phyloP scores from a whole-genome alignment of 306 rosid genomes.

The Hippophae rhamnoides region DNA sequence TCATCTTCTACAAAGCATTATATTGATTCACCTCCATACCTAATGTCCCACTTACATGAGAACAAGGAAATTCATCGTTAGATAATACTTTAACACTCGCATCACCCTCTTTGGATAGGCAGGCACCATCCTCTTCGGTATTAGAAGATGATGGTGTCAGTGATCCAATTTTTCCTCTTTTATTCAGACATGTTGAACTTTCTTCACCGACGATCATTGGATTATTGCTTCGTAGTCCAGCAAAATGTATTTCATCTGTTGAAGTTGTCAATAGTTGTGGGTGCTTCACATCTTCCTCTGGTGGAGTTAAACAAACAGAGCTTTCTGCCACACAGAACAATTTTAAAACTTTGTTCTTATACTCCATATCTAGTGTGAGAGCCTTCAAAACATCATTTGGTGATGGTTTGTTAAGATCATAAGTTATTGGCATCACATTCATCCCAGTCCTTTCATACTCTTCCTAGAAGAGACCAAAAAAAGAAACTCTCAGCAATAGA shows the following conservation, averaged over 20 bases:
- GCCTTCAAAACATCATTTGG: slow-evolving; percentile 59
- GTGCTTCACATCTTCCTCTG: slow-evolving; percentile 35
- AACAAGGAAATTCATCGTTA: slow-evolving; percentile 34
- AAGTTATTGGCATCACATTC: slow-evolving; percentile 32
- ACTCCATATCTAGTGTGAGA: slow-evolving; percentile 47
- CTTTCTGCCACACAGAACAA: slow-evolving; percentile 35
- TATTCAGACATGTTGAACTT: slow-evolving; percentile 30
- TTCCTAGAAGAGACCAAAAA: slow-evolving; percentile 39
- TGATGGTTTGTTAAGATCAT: slow-evolving; percentile 61
- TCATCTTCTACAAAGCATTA: neutral
- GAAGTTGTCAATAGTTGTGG: slow-evolving; percentile 18
- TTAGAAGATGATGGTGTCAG: slow-evolving; percentile 37
- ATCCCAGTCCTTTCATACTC: slow-evolving; percentile 58
- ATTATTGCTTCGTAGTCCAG: slow-evolving; percentile 18
- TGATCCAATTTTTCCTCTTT: slow-evolving; percentile 40
- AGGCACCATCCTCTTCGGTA: slow-evolving; percentile 25
- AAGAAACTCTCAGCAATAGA: slow-evolving; percentile 7
- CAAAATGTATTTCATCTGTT: slow-evolving; percentile 17
- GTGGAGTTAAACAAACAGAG: slow-evolving; percentile 25
- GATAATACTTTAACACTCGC: slow-evolving; percentile 23
- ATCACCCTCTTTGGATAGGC: slow-evolving; percentile 23
- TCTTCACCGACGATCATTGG: slow-evolving; percentile 13
- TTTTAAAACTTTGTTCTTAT: slow-evolving; percentile 34
- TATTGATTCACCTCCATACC: slow-evolving; percentile 33
- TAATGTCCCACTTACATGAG: slow-evolving; percentile 23